Evolutionary conservation across 2,329 filamentous ascomycete genomes (phyloP).

Genomic region (Rosellinia necatrix): DNA sequence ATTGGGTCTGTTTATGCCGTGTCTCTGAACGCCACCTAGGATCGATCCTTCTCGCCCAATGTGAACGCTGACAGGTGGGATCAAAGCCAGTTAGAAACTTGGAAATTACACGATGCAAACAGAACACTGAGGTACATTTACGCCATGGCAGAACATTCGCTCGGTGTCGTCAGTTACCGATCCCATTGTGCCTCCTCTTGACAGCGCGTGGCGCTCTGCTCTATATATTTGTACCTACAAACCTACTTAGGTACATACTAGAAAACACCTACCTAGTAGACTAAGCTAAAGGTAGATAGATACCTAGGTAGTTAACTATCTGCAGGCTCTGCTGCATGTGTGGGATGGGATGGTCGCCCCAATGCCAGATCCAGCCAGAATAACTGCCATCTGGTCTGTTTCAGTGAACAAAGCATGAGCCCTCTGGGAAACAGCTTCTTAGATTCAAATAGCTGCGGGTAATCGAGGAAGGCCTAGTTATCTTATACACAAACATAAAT

Average conservation of each 20-base stretch:
- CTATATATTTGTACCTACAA: not conserved
- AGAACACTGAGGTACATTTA: constrained; percentile 2
- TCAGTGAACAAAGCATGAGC: not conserved
- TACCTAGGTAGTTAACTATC: no score
- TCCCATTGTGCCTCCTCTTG: no score
- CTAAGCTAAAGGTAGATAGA: no score
- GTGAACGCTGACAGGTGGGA: constrained; percentile 4
- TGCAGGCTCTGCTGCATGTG: no score
- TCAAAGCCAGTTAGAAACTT: no score
- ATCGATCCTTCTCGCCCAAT: not conserved
- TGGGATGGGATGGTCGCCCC: no score
- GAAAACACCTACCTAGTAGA: not conserved
- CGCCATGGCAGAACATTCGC: not conserved
- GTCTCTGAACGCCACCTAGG: not conserved
- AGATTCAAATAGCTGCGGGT: not conserved
- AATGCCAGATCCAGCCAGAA: not conserved
- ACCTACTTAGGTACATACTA: not conserved
- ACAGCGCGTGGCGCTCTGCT: no score
- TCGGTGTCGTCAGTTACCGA: no score
- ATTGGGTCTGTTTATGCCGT: not conserved
- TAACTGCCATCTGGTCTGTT: not conserved
- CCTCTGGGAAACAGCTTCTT: not conserved
- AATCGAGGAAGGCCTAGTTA: not conserved
- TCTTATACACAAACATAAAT: constrained; percentile 7
- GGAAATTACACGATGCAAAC: constrained; percentile 19